Evolutionary conservation across 768 basidiomycete genomes (phyloP).

Genomic region (Candolleomyces eurysporus): DNA sequence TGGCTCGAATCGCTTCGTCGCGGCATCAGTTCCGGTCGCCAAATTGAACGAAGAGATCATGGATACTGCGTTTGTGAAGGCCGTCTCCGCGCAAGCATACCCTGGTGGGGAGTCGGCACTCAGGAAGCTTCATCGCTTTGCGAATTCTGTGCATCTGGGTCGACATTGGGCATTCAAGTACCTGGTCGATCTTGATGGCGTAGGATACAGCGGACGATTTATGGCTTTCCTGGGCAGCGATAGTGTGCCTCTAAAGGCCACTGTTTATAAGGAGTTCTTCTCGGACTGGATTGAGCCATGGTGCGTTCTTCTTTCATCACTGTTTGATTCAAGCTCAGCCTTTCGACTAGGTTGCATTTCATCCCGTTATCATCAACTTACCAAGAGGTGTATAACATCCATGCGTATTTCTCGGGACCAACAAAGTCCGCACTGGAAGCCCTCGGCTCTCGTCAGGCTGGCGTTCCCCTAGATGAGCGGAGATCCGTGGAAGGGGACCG

Average conservation of each 20-base stretch:
- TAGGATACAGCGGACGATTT: constrained; percentile 92
- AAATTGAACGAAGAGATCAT: constrained; percentile 73
- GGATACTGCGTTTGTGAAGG: constrained; percentile 81
- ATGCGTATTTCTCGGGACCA: constrained; percentile 90
- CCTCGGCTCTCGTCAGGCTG: background rate
- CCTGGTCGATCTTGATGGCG: constrained; percentile 89
- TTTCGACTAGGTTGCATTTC: constrained; percentile 80
- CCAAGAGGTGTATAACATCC: constrained; percentile 90
- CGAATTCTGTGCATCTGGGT: constrained; percentile 75
- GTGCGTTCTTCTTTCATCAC: constrained; percentile 7
- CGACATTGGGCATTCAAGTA: constrained; percentile 94
- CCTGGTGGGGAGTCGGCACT: constrained; percentile 68
- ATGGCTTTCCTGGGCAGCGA: constrained; percentile 84
- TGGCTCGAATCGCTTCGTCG: constrained; percentile 6
- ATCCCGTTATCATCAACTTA: constrained; percentile 89
- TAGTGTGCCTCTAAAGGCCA: constrained; percentile 86
- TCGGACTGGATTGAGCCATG: constrained; percentile 58
- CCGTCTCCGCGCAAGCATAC: constrained; percentile 64
- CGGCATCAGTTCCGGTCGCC: constrained; percentile 4
- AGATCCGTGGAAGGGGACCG: constrained; percentile 61
- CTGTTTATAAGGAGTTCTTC: constrained; percentile 89
- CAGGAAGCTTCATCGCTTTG: constrained; percentile 55
- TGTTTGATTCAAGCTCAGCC: background rate
- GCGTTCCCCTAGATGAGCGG: constrained; percentile 29
- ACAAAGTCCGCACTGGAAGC: constrained; percentile 51